Evolutionary conservation across 441 rosid genomes (phyloP).

Genomic region (Biscutella laevigata): DNA sequence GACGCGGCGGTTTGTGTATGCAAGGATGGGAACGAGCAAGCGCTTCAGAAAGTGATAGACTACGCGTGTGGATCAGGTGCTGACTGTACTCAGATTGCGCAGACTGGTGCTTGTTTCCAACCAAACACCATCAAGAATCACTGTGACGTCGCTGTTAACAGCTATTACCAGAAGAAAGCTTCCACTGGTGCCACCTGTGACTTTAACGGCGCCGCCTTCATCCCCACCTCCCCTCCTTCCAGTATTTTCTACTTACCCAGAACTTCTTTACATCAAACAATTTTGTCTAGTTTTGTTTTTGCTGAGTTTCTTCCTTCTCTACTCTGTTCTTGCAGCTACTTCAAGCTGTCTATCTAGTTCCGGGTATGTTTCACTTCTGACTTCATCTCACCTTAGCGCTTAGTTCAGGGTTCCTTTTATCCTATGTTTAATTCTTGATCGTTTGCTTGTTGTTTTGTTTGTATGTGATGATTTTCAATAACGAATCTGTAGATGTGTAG

Average conservation of each 20-base stretch:
- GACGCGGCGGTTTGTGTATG: slow-evolving; percentile 76
- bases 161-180: slow-evolving; percentile 69
- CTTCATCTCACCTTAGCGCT: neutral
- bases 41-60: slow-evolving; percentile 63
- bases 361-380: slow-evolving; percentile 20
- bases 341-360: slow-evolving; percentile 27
- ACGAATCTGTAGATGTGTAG: neutral
- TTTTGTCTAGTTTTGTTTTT: neutral
- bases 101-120: slow-evolving; percentile 58
- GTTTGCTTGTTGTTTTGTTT: neutral
- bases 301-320: neutral
- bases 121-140: slow-evolving; percentile 85
- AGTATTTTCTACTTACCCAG: slow-evolving; percentile 28
- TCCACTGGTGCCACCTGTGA: slow-evolving; percentile 55
- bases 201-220: slow-evolving; percentile 55
- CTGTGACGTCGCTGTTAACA: slow-evolving; percentile 83
- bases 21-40: slow-evolving; percentile 52
- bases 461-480: neutral
- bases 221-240: slow-evolving; percentile 35
- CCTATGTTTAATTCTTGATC: neutral
- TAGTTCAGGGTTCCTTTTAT: neutral
- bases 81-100: slow-evolving; percentile 59
- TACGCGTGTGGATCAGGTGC: slow-evolving; percentile 95
- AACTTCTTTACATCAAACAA: neutral
- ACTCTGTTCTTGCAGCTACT: slow-evolving; percentile 20